Base-by-base conservation (phyloP, 805 yeast species). In the Ogataea henricii region DNA sequence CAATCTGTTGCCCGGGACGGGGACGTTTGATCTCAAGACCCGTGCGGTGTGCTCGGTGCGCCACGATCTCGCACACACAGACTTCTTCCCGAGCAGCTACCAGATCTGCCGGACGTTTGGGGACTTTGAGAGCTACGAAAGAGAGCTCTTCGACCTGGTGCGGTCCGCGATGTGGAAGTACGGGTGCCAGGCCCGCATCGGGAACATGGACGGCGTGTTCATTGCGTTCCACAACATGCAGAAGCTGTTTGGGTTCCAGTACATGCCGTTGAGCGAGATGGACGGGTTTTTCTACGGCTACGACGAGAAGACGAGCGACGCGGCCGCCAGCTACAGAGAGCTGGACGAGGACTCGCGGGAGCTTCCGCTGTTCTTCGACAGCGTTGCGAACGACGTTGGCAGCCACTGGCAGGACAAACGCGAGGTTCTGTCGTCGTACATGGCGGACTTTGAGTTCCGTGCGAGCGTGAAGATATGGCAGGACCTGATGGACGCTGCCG, bases 201-300 rank as follows among this genome's bases (percentile, higher is more conserved):
- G 98, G 2, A 83, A 87, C 58, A 92, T 94, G 98, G 97, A 91
- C 66, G 99, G 99, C 5, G 89, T 94, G 2, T 89, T 88, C 56
- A 75, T 92, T 13, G 97, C 97, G 0, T 92, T 84, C 65, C 99
- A 92, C 65, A 92, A 91, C 64, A 77, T 89, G 43, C 74, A 79
- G 25, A 71, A 82, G 40, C 78, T 91, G 57, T 89, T 92, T 67
- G 99, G 97, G 3, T 94, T 90, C 66, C 92, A 90, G 65, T 92
- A 92, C 64, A 63, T 92, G 23, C 91, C 96, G 1, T 69, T 91
- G 42, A 66, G 71, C 1, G 87, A 83, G 33, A 77, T 92, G 53
- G 97, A 92, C 63, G 68, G 73, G 47, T 70, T 81, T 7, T 71
- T 77, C 51, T 89, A 86, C 55, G 69, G 77, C 38, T 63, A 64